phyloP scores from a whole-genome alignment of 2,329 filamentous ascomycete genomes.

The Raffaelea deltoideospora region DNA sequence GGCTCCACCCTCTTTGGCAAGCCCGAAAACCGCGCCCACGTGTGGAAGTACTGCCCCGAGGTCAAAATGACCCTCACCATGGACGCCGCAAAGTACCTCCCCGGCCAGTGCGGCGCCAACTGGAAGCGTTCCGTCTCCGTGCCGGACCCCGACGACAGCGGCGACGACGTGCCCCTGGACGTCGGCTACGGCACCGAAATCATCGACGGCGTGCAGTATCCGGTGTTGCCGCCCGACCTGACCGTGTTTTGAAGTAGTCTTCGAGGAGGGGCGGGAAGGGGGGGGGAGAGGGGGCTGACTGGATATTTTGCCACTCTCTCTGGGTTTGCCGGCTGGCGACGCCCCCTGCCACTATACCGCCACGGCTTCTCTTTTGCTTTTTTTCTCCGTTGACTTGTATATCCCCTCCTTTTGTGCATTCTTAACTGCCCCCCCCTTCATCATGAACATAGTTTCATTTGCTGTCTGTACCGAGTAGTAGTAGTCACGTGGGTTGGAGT shows the following conservation, averaged over 20 bases:
- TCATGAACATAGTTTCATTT: no score
- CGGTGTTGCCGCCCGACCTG: slow-evolving; percentile 20
- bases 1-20: slow-evolving; percentile 33
- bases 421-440: no score
- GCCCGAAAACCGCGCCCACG: slow-evolving; percentile 28
- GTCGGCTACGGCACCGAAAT: slow-evolving; percentile 22
- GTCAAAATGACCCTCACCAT: slow-evolving; percentile 41
- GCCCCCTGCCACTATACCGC: no score
- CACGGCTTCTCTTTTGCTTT: no score
- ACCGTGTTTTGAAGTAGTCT: slow-evolving; percentile 21
- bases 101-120: slow-evolving; percentile 26
- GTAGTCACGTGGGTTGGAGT: no score
- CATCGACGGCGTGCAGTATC: slow-evolving; percentile 25
- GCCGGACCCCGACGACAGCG: slow-evolving; percentile 7
- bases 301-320: no score
- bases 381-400: no score
- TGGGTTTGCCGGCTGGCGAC: no score
- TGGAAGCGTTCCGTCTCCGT: slow-evolving; percentile 27
- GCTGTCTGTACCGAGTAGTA: no score
- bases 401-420: no score
- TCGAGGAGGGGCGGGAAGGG: no score
- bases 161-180: slow-evolving; percentile 10
- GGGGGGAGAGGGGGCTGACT: no score
- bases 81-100: slow-evolving; percentile 35
- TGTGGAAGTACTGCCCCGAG: slow-evolving; percentile 43